These are phyloP conservation scores for Chrysosphaeria jannelii DNA, from an alignment of 2,329 filamentous ascomycete genomes.

Conservation along the genomic window DNA sequence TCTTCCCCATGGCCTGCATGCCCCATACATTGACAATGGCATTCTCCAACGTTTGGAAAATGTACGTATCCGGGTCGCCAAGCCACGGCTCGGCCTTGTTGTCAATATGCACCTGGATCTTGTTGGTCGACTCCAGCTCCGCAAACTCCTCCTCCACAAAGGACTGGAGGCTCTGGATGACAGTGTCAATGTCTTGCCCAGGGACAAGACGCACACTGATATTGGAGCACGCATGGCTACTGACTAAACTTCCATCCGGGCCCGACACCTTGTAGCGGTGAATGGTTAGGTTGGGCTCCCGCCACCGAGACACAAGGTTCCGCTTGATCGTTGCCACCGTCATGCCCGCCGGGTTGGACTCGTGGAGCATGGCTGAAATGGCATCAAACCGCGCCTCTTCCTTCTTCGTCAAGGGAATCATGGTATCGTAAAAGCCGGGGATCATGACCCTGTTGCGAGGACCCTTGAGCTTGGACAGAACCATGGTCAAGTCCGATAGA, in stretches of 20 bases:
- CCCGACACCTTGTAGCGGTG: constrained; percentile 83
- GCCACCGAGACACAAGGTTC: constrained; percentile 78
- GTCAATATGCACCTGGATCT: constrained; percentile 54
- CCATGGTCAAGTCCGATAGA: constrained; percentile 61
- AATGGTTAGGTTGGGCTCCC: constrained; percentile 79
- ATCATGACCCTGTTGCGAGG: constrained; percentile 55
- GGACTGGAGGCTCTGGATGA: constrained; percentile 32
- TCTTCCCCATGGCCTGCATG: constrained; percentile 11
- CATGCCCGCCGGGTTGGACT: constrained; percentile 29
- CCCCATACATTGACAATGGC: constrained; percentile 72
- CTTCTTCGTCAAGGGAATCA: constrained; percentile 40
- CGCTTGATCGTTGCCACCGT: constrained; percentile 42
- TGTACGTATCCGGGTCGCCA: constrained; percentile 65
- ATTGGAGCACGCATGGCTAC: constrained; percentile 60
- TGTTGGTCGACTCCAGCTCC: constrained; percentile 50
- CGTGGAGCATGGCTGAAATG: constrained; percentile 48
- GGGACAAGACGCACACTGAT: constrained; percentile 81
- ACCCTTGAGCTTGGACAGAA: constrained; percentile 59
- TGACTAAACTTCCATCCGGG: constrained; percentile 74
- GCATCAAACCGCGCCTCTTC: constrained; percentile 63
- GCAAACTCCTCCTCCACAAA: constrained; percentile 46
- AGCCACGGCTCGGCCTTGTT: constrained; percentile 93
- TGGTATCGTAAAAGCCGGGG: constrained; percentile 65
- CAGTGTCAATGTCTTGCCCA: constrained; percentile 60
- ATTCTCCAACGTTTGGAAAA: constrained; percentile 65